Evolutionary conservation across 2,329 filamentous ascomycete genomes (phyloP).

Genomic region (Ophiostoma ulmi): DNA sequence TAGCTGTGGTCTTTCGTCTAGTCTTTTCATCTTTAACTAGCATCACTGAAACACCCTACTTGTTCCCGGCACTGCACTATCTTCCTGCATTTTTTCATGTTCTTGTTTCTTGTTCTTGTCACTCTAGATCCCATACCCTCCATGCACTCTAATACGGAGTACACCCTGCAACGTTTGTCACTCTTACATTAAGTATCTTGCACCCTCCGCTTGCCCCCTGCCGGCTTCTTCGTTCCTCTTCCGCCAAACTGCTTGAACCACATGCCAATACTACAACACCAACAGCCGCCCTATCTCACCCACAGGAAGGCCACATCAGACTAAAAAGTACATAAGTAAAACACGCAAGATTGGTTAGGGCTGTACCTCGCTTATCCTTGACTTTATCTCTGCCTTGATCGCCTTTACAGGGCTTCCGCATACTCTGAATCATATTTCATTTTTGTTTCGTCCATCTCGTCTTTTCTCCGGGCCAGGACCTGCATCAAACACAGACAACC

Average conservation of each 20-base stretch:
- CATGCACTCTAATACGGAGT: neutral
- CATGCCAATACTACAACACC: neutral
- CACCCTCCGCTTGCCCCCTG: neutral
- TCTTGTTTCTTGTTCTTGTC: neutral
- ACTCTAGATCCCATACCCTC: neutral
- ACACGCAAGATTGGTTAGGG: neutral
- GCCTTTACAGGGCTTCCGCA: neutral
- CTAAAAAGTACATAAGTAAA: neutral
- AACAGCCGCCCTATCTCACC: constrained; percentile 7
- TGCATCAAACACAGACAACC: neutral
- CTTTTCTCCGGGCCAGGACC: neutral
- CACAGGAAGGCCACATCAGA: neutral
- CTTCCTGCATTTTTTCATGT: neutral
- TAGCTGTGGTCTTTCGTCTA: neutral
- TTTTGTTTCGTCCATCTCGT: neutral
- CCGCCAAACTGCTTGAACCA: neutral
- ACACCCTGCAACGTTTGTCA: neutral
- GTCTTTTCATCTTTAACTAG: constrained; percentile 6
- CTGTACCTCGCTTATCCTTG: neutral
- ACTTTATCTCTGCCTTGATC: neutral
- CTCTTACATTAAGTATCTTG: neutral
- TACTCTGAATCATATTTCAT: neutral
- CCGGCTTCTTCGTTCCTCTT: constrained; percentile 9
- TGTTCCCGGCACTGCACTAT: constrained; percentile 2
- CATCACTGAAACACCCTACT: constrained; percentile 10